Percentiles rank a stretch among this genome's conserved stretches.
phyloP scores from a whole-genome alignment of 441 rosid genomes.

The Populus tomentosa region DNA sequence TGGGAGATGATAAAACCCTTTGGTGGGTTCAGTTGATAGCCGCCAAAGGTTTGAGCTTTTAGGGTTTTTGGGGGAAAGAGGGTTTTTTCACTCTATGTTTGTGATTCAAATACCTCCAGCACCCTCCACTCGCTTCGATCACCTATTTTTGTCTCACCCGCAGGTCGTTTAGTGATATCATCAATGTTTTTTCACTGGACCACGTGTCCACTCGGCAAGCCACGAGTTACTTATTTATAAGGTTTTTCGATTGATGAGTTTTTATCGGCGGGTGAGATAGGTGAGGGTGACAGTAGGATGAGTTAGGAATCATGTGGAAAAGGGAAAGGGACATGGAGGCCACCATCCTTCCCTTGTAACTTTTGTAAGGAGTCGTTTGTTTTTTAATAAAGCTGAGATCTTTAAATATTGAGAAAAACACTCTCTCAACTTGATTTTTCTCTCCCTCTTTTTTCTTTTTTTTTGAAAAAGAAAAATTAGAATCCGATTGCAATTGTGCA shows the following conservation, averaged over 20 bases:
- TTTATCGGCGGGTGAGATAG: not conserved
- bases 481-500: not conserved
- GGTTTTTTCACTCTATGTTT: constrained; percentile 26
- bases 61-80: not conserved
- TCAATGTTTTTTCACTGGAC: not conserved
- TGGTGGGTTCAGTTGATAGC: not conserved
- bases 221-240: not conserved
- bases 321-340: not conserved
- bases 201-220: not conserved
- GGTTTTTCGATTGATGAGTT: not conserved
- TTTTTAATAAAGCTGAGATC: too few relatives aligned
- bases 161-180: not conserved
- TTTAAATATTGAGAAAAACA: too few relatives aligned
- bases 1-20: not conserved
- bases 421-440: too few relatives aligned
- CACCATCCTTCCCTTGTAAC: not conserved
- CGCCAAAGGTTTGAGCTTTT: not conserved
- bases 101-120: constrained; percentile 72
- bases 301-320: not conserved
- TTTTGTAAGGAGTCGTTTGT: not conserved
- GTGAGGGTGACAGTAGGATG: not conserved
- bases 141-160: not conserved
- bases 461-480: too few relatives aligned
- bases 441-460: too few relatives aligned
- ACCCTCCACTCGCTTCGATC: not conserved